phyloP scores from a whole-genome alignment of 768 basidiomycete species.

The Pisolithus orientalis region DNA sequence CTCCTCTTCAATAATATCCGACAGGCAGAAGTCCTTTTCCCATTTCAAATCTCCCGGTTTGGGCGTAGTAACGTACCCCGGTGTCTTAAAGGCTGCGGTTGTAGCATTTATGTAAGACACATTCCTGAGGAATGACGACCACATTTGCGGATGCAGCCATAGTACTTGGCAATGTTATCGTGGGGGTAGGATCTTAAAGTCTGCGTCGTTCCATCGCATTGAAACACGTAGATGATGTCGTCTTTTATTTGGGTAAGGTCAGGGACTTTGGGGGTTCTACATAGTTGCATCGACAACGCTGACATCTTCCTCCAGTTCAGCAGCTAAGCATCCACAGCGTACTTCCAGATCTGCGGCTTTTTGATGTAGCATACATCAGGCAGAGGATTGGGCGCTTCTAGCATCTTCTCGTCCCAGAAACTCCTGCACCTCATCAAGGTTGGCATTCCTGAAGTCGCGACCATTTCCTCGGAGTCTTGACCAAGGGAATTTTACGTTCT shows the following conservation, averaged over 20 bases:
- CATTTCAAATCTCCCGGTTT: not conserved
- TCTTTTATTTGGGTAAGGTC: not conserved
- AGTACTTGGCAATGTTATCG: conserved; percentile 16
- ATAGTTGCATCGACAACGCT: not conserved
- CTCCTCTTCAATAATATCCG: not conserved
- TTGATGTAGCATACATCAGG: not conserved
- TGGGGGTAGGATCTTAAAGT: conserved; percentile 8
- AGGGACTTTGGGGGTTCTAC: not conserved
- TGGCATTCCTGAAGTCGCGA: not conserved
- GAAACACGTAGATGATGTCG: not conserved
- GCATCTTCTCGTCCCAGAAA: not conserved
- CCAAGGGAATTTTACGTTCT: not conserved
- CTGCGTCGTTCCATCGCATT: conserved; percentile 1
- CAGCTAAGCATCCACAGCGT: not conserved
- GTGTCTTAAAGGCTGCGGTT: not conserved
- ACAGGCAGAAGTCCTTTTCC: not conserved
- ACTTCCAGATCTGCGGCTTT: conserved; percentile 1
- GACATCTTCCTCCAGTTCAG: not conserved
- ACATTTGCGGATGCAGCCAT: conserved; percentile 13
- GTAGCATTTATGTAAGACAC: conserved; percentile 6
- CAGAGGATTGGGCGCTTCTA: not conserved
- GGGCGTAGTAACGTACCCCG: not conserved
- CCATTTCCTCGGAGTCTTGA: not conserved
- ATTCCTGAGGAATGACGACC: conserved; percentile 9
- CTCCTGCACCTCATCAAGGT: not conserved